A percentile compares a stretch with the other conserved stretches of the same genome.
Conservation (phyloP, 2,329 filamentous ascomycete genomes). For the Coniella lustricola region DNA sequence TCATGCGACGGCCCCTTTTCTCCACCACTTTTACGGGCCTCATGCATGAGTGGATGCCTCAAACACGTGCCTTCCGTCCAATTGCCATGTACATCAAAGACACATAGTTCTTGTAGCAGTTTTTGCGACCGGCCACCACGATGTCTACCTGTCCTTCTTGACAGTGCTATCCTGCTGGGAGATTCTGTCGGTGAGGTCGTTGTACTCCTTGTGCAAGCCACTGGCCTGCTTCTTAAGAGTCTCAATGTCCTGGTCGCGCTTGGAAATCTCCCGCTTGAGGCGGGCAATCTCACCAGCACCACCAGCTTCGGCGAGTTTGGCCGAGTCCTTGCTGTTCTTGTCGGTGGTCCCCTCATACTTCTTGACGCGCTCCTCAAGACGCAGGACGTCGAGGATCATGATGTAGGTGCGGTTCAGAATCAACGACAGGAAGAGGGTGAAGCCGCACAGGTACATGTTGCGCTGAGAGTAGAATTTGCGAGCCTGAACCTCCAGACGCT, state of each 20-base stretch:
- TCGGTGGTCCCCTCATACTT: conserved; percentile 61
- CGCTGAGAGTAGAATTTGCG: conserved; percentile 99
- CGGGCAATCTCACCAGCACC: conserved; percentile 67
- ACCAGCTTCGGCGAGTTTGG: conserved; percentile 65
- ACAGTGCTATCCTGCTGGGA: conserved; percentile 45
- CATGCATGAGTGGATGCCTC: too few species aligned
- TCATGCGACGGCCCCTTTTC: not conserved
- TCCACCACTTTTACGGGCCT: not conserved
- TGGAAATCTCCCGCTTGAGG: conserved; percentile 64
- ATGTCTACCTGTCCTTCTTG: conserved; percentile 52
- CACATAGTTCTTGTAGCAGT: too few species aligned
- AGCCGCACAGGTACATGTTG: conserved; percentile 99
- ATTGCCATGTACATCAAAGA: too few species aligned
- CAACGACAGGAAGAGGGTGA: conserved; percentile 96
- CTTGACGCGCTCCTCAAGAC: conserved; percentile 88
- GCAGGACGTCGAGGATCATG: conserved; percentile 87
- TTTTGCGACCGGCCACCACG: not conserved
- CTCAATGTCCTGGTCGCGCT: conserved; percentile 77
- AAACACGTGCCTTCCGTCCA: not conserved
- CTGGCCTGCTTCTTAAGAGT: conserved; percentile 88
- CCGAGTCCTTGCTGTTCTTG: conserved; percentile 56
- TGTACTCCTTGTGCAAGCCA: conserved; percentile 78
- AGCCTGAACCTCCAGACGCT: conserved; percentile 96
- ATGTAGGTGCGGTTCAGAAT: conserved; percentile 99
- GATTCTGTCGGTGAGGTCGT: conserved; percentile 77